A percentile compares a stretch with the other conserved stretches of the same genome.
phyloP scores from a whole-genome alignment of 2,329 filamentous ascomycete species.

The Xylariales sp. region DNA sequence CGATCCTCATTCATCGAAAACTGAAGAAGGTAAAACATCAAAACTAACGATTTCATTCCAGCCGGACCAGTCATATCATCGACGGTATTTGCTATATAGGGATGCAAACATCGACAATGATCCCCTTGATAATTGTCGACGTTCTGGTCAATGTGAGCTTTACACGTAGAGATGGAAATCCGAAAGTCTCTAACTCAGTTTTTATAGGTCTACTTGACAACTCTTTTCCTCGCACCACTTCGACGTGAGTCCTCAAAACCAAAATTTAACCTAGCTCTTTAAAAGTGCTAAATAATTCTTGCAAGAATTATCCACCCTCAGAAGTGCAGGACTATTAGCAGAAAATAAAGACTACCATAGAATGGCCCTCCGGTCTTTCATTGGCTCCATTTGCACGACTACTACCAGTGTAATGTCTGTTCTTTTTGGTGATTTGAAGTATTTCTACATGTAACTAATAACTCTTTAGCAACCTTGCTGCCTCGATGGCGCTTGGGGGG shows the following conservation, averaged over 20 bases:
- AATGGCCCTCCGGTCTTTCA: conserved; percentile 53
- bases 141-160: conserved; percentile 48
- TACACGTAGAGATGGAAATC: neutral
- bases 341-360: conserved; percentile 40
- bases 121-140: conserved; percentile 59
- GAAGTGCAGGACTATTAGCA: conserved; percentile 35
- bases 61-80: conserved; percentile 52
- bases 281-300: neutral
- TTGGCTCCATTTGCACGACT: conserved; percentile 54
- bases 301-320: conserved; percentile 51
- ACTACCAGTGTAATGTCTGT: conserved; percentile 54
- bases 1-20: conserved; percentile 1
- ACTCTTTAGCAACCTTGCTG: conserved; percentile 47
- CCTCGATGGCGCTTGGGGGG: conserved; percentile 54
- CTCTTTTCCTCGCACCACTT: conserved; percentile 57
- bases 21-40: too few species aligned
- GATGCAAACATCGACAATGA: conserved; percentile 54
- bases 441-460: too few species aligned
- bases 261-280: too few species aligned
- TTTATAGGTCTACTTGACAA: conserved; percentile 53
- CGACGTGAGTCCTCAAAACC: conserved; percentile 47
- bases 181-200: too few species aligned
- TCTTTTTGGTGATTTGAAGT: too few species aligned
- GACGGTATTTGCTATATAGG: conserved; percentile 57
- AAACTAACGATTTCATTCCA: too few species aligned